Evolutionary conservation across 2,329 filamentous ascomycete species (phyloP), one percentile per base, ranked within the genome.

Genomic region (Monosporascus sp.): DNA sequence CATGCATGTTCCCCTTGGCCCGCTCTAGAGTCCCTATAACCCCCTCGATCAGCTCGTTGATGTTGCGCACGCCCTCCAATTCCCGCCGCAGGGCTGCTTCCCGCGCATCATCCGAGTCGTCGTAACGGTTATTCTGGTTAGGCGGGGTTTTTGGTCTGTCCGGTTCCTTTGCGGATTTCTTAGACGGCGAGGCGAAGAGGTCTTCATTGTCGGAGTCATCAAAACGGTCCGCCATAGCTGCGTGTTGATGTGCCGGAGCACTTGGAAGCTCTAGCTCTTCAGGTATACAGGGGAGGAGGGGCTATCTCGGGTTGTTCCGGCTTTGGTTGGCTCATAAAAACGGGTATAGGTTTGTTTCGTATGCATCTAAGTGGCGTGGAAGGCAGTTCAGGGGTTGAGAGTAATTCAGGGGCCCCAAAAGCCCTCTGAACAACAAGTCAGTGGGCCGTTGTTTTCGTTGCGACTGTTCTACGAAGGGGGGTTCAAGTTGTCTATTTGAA

Each of bases 11-110:
- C 52, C 79, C 81, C 64, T 84, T 87, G 24, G 88, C 86, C 57
- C 83, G 83, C 60, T 88, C 82, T 22, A 94, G 74, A 44, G 86
- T 89, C 35, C 80, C 79, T 25, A 91, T 80, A 27, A 92, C 83
- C 22, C 82, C 83, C 68, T 97, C 90, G 55, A 99, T 89, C 41
- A 91, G 87, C 62, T 86, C 81, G 71, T 99, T 99, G 67, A 97
- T 89, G 61, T 87, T 87, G 54, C 87, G 85, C 35, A 99, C 86
- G 48, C 86, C 88, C 57, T 91, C 86, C 27, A 97, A 75, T 72
- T 99, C 94, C 52, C 81, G 85, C 17, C 82, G 86, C 61, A 99
- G 75, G 15, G 83, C 81, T 2, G 83, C 83, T 57, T 96, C 90
- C 46, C 89, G 86, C 20, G 81, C 78, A 64, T 88, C 83, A 61